These are phyloP conservation scores for Penium margaritaceum DNA, from an alignment of 139 green algal genomes.

Conservation along the genomic window DNA sequence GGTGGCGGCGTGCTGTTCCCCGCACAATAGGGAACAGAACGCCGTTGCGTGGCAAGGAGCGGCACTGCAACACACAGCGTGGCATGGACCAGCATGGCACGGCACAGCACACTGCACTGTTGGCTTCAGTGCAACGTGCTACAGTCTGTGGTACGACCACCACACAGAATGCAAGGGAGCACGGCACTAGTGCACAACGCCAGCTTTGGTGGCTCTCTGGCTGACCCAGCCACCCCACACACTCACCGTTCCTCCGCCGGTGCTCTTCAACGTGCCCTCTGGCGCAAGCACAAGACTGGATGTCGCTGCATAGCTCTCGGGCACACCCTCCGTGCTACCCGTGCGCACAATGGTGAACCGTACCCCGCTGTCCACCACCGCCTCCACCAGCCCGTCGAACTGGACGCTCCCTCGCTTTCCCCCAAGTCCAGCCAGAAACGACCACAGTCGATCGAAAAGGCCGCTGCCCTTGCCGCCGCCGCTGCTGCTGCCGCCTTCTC, in stretches of 20 bases:
- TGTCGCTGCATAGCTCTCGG: neutral
- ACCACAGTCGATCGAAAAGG: neutral
- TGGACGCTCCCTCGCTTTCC: neutral
- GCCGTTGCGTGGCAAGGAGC: too few relatives aligned
- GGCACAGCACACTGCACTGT: too few relatives aligned
- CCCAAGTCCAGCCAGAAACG: neutral
- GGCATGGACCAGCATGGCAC: too few relatives aligned
- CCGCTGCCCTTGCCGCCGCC: neutral
- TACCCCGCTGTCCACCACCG: neutral
- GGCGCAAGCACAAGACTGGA: neutral
- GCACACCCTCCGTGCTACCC: neutral
- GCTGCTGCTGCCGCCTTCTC: neutral
- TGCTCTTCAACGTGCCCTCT: slow-evolving; percentile 6
- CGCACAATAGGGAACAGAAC: too few relatives aligned
- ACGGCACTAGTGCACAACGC: too few relatives aligned
- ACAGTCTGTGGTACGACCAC: too few relatives aligned
- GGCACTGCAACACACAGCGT: too few relatives aligned
- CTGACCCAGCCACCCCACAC: too few relatives aligned
- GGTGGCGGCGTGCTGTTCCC: too few relatives aligned
- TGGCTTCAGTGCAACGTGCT: too few relatives aligned
- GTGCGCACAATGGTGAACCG: neutral
- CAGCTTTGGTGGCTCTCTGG: too few relatives aligned
- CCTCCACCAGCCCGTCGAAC: neutral
- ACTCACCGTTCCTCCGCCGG: neutral
- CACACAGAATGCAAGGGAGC: too few relatives aligned